A percentile compares a stretch with the other conserved stretches of the same genome.
Evolutionary conservation across 2,329 filamentous ascomycete species (phyloP).

Genomic region (Fusarium fracticaudum): DNA sequence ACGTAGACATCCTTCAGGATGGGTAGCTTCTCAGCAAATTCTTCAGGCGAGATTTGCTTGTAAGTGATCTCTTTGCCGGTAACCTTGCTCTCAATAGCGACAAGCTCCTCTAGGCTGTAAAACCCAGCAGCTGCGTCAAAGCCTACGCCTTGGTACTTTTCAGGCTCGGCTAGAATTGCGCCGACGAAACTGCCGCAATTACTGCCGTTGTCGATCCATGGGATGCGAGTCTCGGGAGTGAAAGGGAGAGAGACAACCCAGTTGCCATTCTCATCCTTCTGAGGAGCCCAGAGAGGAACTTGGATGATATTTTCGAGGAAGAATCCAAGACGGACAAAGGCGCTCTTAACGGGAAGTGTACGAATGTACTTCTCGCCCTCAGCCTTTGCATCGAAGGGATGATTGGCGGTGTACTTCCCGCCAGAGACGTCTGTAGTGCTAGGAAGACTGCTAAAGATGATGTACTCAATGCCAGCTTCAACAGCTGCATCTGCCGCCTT

Average conservation of each 20-base stretch:
- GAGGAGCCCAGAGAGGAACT: conserved; percentile 41
- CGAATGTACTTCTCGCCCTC: conserved; percentile 63
- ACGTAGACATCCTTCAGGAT: conserved; percentile 15
- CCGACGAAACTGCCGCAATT: conserved; percentile 57
- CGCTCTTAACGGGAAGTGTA: conserved; percentile 53
- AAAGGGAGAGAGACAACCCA: conserved; percentile 37
- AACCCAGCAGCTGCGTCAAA: conserved; percentile 56
- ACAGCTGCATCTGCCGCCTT: conserved; percentile 52
- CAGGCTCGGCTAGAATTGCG: conserved; percentile 54
- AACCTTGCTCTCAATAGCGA: conserved; percentile 49
- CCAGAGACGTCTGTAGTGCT: conserved; percentile 48
- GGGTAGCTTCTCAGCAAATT: conserved; percentile 27
- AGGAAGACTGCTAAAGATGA: conserved; percentile 54
- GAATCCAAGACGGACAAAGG: conserved; percentile 53
- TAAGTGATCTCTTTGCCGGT: conserved; percentile 50
- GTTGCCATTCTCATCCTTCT: conserved; percentile 44
- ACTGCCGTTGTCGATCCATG: conserved; percentile 54
- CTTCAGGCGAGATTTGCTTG: conserved; percentile 32
- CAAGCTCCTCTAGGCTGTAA: conserved; percentile 51
- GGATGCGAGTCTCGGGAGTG: conserved; percentile 47
- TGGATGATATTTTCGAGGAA: conserved; percentile 54
- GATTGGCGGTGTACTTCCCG: conserved; percentile 46
- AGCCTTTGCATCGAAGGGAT: conserved; percentile 63
- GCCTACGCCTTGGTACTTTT: conserved; percentile 53
- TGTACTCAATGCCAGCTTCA: conserved; percentile 49